Evolutionary conservation across 495 filamentous ascomycete genomes (phyloP).

Genomic region (Penicillium samsonianum): DNA sequence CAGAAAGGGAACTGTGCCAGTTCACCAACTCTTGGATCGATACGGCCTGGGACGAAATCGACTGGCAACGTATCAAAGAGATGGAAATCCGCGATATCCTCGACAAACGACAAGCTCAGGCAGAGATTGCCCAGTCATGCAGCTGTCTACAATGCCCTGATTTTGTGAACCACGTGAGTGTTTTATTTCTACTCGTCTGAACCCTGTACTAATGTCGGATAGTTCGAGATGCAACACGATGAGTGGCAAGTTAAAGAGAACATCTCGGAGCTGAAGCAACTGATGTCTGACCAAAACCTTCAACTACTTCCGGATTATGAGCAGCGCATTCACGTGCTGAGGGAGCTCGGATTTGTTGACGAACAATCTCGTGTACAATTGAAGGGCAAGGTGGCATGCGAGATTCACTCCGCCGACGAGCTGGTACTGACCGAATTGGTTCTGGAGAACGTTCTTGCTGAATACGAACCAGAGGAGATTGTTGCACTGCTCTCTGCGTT

Average conservation of each 20-base stretch:
- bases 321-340: slow-evolving; percentile 87
- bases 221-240: slow-evolving; percentile 91
- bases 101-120: slow-evolving; percentile 64
- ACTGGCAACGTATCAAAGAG: slow-evolving; percentile 77
- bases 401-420: slow-evolving; percentile 97
- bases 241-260: slow-evolving; percentile 93
- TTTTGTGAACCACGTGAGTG: slow-evolving; percentile 82
- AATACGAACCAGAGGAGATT: slow-evolving; percentile 95
- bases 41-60: slow-evolving; percentile 80
- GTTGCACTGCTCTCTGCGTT: slow-evolving; percentile 91
- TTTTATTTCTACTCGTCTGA: neutral
- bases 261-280: slow-evolving; percentile 76
- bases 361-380: slow-evolving; percentile 79
- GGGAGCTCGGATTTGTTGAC: slow-evolving; percentile 89
- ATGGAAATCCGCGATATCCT: slow-evolving; percentile 73
- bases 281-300: slow-evolving; percentile 95
- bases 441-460: slow-evolving; percentile 91
- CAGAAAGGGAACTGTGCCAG: slow-evolving; percentile 61
- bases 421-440: slow-evolving; percentile 96
- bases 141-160: slow-evolving; percentile 66
- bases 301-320: slow-evolving; percentile 98
- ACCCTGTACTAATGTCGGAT: slow-evolving; percentile 2
- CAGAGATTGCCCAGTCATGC: slow-evolving; percentile 55
- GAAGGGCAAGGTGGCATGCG: slow-evolving; percentile 97
- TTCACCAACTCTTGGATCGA: slow-evolving; percentile 69